Evolutionary conservation across 2,329 filamentous ascomycete species (phyloP).

Genomic region (Sporothrix phasma): DNA sequence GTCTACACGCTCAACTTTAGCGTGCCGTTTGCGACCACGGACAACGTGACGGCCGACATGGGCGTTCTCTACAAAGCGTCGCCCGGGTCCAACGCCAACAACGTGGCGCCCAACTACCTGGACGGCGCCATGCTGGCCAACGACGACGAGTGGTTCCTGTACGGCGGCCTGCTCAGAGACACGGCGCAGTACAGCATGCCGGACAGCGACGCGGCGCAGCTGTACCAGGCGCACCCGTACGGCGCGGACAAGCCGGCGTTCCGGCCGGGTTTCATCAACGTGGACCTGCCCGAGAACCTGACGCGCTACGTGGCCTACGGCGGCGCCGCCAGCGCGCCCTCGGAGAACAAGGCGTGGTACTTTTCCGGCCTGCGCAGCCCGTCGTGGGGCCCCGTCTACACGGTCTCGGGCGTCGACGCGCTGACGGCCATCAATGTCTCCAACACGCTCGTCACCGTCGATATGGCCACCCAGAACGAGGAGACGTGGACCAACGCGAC

Average conservation of each 20-base stretch:
- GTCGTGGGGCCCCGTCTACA: slow-evolving; percentile 40
- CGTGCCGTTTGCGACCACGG: slow-evolving; percentile 40
- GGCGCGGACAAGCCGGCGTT: slow-evolving; percentile 36
- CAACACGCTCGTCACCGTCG: slow-evolving; percentile 48
- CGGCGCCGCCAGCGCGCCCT: slow-evolving; percentile 53
- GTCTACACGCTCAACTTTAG: slow-evolving; percentile 52
- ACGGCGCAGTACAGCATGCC: slow-evolving; percentile 32
- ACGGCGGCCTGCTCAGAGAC: slow-evolving; percentile 44
- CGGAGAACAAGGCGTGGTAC: slow-evolving; percentile 62
- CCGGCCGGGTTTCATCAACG: slow-evolving; percentile 32
- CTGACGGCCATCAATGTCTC: slow-evolving; percentile 38
- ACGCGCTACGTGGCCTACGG: slow-evolving; percentile 57
- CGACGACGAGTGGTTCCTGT: slow-evolving; percentile 52
- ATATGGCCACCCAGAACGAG: slow-evolving; percentile 42
- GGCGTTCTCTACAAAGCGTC: slow-evolving; percentile 36
- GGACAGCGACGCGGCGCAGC: slow-evolving; percentile 33
- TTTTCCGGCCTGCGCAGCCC: slow-evolving; percentile 53
- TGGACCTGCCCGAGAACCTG: slow-evolving; percentile 34
- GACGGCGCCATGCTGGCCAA: slow-evolving; percentile 59
- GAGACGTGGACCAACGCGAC: slow-evolving; percentile 50
- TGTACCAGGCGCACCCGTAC: slow-evolving; percentile 45
- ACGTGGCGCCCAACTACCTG: slow-evolving; percentile 44
- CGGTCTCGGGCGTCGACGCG: slow-evolving; percentile 26
- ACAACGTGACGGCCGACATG: slow-evolving; percentile 46
- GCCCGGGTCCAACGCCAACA: slow-evolving; percentile 37